Base-by-base conservation (phyloP, 2,329 filamentous ascomycete species). In the Leptoxyphium fumago region DNA sequence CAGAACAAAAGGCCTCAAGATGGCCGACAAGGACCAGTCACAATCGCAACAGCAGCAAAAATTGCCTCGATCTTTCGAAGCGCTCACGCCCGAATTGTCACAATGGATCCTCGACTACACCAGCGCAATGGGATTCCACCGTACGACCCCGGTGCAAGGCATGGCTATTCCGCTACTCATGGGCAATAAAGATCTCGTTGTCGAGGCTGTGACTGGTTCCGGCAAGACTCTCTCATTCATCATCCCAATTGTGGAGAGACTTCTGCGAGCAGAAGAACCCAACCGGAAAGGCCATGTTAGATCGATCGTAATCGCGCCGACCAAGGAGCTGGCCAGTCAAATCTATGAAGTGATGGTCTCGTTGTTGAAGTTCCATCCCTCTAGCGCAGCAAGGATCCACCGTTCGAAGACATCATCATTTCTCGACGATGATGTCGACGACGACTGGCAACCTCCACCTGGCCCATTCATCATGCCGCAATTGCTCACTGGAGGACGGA, bases 121-220 rank as follows among this genome's bases (percentile, higher is more conserved):
- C 41, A 72, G 78, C 41, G 77, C 80, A 50, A 89, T 91, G 80
- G 85, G 86, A 48, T 94, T 94, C 63, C 69, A 73, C 50, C 80
- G 82, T 61, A 88, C 91, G 73, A 95, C 88, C 2, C 89, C 89
- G 1, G 88, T 95, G n/a, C 89, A 96, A 66, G 85, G 88, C 39
- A 89, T 86, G 46, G 82, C 85, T 4, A 82, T 95, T 52, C 86
- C 87, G 10, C 75, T 94, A 42, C 91, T 94, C 60, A 80, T 88
- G 65, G 80, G 78, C 42, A 84, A 94, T 61, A 94, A 93, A 58
- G 87, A 94, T 63, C 84, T 94, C 4, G 87, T 94, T 1, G 87
- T 94, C 5, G 86, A 94, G 68, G 86, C 86, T 29, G 87, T 94
- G 3, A 94, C 87, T 2, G 87, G 88, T 10, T 91, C 84, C 61